Evolutionary conservation across 73 alveolate species (phyloP).

Genomic region (Stentor coeruleus): DNA sequence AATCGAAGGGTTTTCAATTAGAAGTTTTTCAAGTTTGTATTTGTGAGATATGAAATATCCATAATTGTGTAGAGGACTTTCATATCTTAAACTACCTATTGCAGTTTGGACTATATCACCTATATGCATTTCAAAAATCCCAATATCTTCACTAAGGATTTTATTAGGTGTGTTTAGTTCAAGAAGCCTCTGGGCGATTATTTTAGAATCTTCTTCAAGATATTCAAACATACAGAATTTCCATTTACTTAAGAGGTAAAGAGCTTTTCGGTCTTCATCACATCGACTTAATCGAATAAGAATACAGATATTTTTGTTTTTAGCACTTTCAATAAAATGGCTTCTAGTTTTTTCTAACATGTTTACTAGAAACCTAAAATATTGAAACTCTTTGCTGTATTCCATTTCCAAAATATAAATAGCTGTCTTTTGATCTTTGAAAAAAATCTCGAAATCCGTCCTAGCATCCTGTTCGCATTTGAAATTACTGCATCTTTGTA

Average conservation of each 20-base stretch:
- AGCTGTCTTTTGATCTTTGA: background rate
- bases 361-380: background rate
- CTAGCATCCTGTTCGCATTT: background rate
- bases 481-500: background rate
- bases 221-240: slow-evolving; percentile 13
- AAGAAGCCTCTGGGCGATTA: background rate
- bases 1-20: background rate
- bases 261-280: background rate
- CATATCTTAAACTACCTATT: background rate
- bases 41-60: background rate
- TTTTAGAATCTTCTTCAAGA: background rate
- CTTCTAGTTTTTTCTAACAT: background rate
- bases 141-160: background rate
- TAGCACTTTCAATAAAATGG: background rate
- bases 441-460: background rate
- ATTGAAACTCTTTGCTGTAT: slow-evolving; percentile 14
- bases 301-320: background rate
- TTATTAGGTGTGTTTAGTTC: background rate
- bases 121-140: background rate
- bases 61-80: background rate
- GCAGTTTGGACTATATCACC: background rate
- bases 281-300: background rate
- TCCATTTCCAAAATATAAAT: slow-evolving; percentile 3
- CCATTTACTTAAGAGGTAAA: background rate
- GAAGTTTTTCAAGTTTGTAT: background rate